Base-by-base conservation (phyloP, 2,329 filamentous ascomycete genomes). In the Monilinia aucupariae region DNA sequence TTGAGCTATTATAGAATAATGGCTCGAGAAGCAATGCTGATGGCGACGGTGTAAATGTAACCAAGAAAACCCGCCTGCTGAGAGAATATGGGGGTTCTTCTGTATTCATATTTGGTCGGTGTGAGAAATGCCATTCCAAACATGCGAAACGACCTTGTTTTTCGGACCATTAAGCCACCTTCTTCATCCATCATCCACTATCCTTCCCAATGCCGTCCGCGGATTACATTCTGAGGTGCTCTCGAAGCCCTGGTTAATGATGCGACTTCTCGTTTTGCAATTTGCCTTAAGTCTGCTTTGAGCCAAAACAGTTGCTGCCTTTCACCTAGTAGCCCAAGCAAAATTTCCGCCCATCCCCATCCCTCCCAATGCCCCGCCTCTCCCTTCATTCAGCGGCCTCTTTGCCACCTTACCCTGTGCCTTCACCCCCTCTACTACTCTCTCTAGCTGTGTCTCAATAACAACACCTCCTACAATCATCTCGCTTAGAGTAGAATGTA, bases 401-500 rank as follows among this genome's bases (percentile, higher is more conserved):
- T 92, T 92, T 9, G 89, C 87, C 13, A 93, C 88, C 41, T 85
- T 85, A 22, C 90, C 90, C 72, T 92, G 89, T 10, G 85, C 83
- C 63, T 81, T 87, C 6, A 97, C 93, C 0, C 91, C 92, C 41
- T 90, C 84, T 5, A 97, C 90, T 61, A 97, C 94, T 75, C 87
- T 87, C 64, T 96, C 92, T 65, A 96, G 77, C 71, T 88, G 91
- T 39, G 93, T 97, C 79, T 97, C 93, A 30, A 97, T 87, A 20
- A 97, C 93, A 17, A 97, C 91, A 0, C 93, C 93, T 17, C 93
- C 93, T 20, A 96, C 90, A 63, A 97, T 89, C 91, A 97, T 96
- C 80, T 97, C 93, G 64, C 86, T 87, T 12, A 97, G 79, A 20
- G 92, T 87, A 10, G 93, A 90, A 79, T 99, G 94, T 71, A 99